Percentiles rank a stretch among this genome's conserved stretches.
Evolutionary conservation across 2,329 filamentous ascomycete genomes (phyloP).

Genomic region (Penicillium sp.): DNA sequence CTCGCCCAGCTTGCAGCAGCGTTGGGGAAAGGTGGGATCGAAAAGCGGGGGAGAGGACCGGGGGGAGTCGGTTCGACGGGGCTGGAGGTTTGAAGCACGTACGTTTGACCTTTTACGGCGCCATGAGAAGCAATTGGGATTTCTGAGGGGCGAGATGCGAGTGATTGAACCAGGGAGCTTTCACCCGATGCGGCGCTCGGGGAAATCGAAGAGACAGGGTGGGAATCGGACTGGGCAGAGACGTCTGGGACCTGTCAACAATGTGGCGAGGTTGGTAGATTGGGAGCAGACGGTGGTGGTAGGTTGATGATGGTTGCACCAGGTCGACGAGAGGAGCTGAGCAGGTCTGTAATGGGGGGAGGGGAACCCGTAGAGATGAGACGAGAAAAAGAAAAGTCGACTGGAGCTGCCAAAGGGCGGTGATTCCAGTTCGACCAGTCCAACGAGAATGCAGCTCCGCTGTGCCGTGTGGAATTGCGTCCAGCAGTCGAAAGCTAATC

Average conservation of each 20-base stretch:
- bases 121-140: slow-evolving; percentile 37
- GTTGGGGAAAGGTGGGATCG: slow-evolving; percentile 20
- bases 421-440: slow-evolving; percentile 5
- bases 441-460: slow-evolving; percentile 4
- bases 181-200: slow-evolving; percentile 12
- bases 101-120: slow-evolving; percentile 36
- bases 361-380: slow-evolving; percentile 8
- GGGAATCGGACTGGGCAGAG: slow-evolving; percentile 8
- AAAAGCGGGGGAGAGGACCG: slow-evolving; percentile 27
- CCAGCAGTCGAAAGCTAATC: slow-evolving; percentile 7
- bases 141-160: slow-evolving; percentile 10
- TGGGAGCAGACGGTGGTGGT: not conserved
- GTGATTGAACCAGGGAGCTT: slow-evolving; percentile 7
- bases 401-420: slow-evolving; percentile 11
- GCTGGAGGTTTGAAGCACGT: slow-evolving; percentile 27
- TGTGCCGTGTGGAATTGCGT: not conserved
- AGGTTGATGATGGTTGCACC: slow-evolving; percentile 22
- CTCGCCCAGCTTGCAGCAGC: not conserved
- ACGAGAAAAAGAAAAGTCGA: not conserved
- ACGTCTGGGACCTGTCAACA: slow-evolving; percentile 26
- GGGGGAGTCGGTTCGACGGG: slow-evolving; percentile 5
- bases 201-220: not conserved
- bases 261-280: slow-evolving; percentile 20
- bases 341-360: slow-evolving; percentile 22
- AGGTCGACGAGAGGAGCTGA: not conserved